These are phyloP conservation scores for Cyanidiococcus yangmingshanensis DNA, from an alignment of 23 red algal species.

Conservation along the genomic window DNA sequence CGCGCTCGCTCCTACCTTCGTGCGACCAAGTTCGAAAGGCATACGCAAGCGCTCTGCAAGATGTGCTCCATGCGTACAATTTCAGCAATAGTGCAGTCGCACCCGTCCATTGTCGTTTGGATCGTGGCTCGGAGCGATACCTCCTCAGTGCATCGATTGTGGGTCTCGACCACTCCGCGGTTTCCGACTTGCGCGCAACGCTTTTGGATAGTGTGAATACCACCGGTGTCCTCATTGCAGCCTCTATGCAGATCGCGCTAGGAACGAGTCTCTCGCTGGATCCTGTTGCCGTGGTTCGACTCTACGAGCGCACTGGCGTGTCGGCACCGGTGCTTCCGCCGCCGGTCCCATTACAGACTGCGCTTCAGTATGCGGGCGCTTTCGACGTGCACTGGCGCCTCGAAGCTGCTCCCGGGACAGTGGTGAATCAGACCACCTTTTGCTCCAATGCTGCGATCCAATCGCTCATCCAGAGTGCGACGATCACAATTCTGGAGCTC, in stretches of 20 bases:
- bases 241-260: neutral
- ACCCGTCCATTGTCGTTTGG: neutral
- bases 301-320: neutral
- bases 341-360: neutral
- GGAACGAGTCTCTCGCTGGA: slow-evolving; percentile 1
- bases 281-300: neutral
- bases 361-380: neutral
- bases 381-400: neutral
- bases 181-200: neutral
- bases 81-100: neutral
- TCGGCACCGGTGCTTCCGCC: slow-evolving; percentile 1
- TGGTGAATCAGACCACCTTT: slow-evolving; percentile 8
- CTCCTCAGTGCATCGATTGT: neutral
- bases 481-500: neutral
- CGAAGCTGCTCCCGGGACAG: neutral
- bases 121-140: neutral
- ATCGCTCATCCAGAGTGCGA: neutral
- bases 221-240: neutral
- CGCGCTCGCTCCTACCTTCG: neutral
- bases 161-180: neutral
- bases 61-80: neutral
- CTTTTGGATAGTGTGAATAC: neutral
- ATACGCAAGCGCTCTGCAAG: neutral
- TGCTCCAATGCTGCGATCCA: neutral
- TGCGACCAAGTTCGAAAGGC: neutral